Percentiles rank a stretch among this genome's conserved stretches.
Evolutionary conservation across 305 asterid species (phyloP).

Genomic region (Caryopteris hybrid): DNA sequence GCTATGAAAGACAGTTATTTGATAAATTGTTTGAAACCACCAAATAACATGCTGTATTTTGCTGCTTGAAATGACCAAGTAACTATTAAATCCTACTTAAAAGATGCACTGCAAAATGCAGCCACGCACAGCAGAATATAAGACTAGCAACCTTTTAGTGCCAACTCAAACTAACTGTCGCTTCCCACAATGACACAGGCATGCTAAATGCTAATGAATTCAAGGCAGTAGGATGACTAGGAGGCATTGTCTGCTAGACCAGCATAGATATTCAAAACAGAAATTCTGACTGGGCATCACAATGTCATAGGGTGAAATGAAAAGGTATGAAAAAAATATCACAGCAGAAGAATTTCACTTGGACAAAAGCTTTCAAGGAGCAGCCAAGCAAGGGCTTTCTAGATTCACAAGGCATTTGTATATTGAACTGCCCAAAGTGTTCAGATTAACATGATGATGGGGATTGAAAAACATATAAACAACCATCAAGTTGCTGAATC

Average conservation of each 20-base stretch:
- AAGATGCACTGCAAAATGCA: neutral
- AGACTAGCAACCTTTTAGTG: neutral
- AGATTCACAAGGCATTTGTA: neutral
- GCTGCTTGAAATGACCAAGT: neutral
- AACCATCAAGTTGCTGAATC: neutral
- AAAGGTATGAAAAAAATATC: neutral
- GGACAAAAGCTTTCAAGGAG: neutral
- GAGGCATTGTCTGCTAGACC: neutral
- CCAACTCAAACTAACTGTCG: neutral
- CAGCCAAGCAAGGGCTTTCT: neutral
- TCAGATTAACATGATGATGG: slow-evolving; percentile 1
- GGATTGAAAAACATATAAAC: slow-evolving; percentile 7
- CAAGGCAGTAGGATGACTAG: neutral
- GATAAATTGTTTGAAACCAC: neutral
- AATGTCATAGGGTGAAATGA: neutral
- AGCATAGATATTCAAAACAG: neutral
- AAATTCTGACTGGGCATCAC: neutral
- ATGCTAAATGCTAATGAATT: neutral
- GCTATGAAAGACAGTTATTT: neutral
- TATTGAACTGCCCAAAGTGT: neutral
- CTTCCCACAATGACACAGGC: neutral
- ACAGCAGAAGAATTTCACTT: neutral
- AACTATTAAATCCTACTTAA: neutral
- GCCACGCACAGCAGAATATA: neutral
- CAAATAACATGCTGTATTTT: neutral